A percentile compares a stretch with the other conserved stretches of the same genome.
phyloP scores from a whole-genome alignment of 495 filamentous ascomycete species.

The Penicillium lividum region DNA sequence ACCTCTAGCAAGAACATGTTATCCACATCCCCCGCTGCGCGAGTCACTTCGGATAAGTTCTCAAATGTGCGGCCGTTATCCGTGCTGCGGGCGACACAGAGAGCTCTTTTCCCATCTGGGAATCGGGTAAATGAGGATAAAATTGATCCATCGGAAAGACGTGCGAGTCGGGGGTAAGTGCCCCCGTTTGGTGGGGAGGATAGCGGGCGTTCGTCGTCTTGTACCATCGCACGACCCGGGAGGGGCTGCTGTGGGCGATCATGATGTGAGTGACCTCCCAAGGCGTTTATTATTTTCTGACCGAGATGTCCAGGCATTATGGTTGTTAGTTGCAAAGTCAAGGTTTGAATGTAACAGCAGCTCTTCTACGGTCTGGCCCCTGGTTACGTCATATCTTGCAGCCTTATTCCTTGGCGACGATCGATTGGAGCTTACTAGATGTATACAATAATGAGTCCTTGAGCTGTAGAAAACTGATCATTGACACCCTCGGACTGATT shows the following conservation, averaged over 20 bases:
- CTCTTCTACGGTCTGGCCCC: neutral
- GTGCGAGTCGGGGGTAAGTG: slow-evolving; percentile 43
- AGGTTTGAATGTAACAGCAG: neutral
- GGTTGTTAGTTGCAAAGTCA: neutral
- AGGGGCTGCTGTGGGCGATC: slow-evolving; percentile 9
- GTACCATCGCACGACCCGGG: slow-evolving; percentile 27
- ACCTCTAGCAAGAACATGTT: slow-evolving; percentile 60
- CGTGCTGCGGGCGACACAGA: slow-evolving; percentile 38
- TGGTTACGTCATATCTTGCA: neutral
- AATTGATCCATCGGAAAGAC: slow-evolving; percentile 41
- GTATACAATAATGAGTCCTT: neutral
- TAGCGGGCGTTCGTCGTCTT: slow-evolving; percentile 42
- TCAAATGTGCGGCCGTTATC: slow-evolving; percentile 40
- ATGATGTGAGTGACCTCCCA: slow-evolving; percentile 27
- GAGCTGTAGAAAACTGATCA: neutral
- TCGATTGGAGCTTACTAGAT: neutral
- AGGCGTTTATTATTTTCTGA: slow-evolving; percentile 39
- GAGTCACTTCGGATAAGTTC: slow-evolving; percentile 40
- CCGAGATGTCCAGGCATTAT: slow-evolving; percentile 38
- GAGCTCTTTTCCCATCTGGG: slow-evolving; percentile 29
- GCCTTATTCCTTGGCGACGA: neutral
- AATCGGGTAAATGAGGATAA: slow-evolving; percentile 44
- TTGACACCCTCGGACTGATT: no score
- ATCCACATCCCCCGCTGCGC: slow-evolving; percentile 53
- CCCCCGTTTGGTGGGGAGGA: slow-evolving; percentile 44